These are phyloP conservation scores for Trametes villosa DNA, from an alignment of 768 basidiomycete species.

Conservation along the genomic window DNA sequence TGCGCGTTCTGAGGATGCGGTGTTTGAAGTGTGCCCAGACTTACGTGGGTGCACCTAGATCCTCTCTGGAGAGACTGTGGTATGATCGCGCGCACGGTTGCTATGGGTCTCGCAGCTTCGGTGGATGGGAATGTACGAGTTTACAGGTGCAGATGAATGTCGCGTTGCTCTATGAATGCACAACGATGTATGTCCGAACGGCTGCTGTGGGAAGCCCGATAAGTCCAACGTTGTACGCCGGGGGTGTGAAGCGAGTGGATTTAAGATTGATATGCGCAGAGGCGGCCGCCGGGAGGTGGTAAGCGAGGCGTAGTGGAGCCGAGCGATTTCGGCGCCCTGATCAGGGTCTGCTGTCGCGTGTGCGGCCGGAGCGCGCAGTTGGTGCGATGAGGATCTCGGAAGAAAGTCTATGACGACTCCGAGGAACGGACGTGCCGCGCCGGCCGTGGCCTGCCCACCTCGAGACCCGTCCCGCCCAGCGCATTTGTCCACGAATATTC, in stretches of 20 bases:
- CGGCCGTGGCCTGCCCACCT: neutral
- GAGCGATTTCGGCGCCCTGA: neutral
- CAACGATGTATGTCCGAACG: no score
- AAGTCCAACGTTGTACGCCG: no score
- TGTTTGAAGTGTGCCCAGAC: neutral
- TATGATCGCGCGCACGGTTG: constrained; percentile 29
- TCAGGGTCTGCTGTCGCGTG: neutral
- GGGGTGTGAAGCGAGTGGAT: no score
- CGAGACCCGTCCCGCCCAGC: neutral
- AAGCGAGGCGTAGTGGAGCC: neutral
- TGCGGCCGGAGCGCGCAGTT: neutral
- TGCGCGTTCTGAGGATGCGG: constrained; percentile 33
- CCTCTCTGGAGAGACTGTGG: constrained; percentile 51
- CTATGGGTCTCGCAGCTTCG: no score
- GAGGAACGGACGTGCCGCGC: constrained; percentile 2
- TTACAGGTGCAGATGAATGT: no score
- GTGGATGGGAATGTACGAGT: no score
- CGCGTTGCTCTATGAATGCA: no score
- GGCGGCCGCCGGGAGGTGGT: neutral
- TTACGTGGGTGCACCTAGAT: constrained; percentile 35
- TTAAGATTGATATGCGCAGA: no score
- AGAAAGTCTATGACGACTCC: constrained; percentile 1
- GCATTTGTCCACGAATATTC: neutral
- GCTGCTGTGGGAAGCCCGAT: no score
- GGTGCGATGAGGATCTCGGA: constrained; percentile 1